Base-by-base conservation (phyloP, 2,329 filamentous ascomycete species). In the Incumbomyces delicatus region DNA sequence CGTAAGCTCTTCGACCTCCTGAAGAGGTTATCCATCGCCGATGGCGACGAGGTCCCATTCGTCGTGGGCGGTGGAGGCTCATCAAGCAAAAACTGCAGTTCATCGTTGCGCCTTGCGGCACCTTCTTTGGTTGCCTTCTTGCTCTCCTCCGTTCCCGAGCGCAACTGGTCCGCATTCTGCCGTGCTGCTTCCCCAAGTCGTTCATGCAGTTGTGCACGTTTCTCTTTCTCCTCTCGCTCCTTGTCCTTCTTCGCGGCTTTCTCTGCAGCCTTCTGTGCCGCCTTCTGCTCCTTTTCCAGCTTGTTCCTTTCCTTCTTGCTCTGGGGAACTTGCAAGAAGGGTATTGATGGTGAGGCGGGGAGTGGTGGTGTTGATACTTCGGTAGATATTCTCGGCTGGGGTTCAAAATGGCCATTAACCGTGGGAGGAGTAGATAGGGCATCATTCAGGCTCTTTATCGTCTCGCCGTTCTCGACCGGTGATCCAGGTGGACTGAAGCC, bases 291-390 rank as follows among this genome's bases (percentile, higher is more conserved):
- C 54, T 80, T 80, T 47, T 79, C 76, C 59, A 76, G 75, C 33
- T 65, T 66, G 32, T 70, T 71, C 36, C 66, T 66, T 52, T 85
- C 85, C 66, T 81, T 89, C 72, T 82, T 87, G 49, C 78, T 79
- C 29, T 77, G 77, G 53, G 37, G 52, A 39, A 44, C 53, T 46
- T 37, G 33, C 7, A 45, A 33, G 58, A 52, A 36, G 65, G 53
- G 53, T 4, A 27, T 27, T 65, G 58, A 22, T 58, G 57, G 31
- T 63, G 61, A 13, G 11, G 22, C 17, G 16, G 2, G 44, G 11
- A 22, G 18, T 17, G 35, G 63, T 58, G 37, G 60, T 55, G 10
- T 47, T 36, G 22, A 8, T 8, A 27, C 22, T 35, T 35, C 33
- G 33, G 13, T 17, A 7, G 50, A 50, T 10, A 52, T 53, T 37